Conservation (phyloP, 768 basidiomycete genomes). For the Porpolomopsis calyptriformis region DNA sequence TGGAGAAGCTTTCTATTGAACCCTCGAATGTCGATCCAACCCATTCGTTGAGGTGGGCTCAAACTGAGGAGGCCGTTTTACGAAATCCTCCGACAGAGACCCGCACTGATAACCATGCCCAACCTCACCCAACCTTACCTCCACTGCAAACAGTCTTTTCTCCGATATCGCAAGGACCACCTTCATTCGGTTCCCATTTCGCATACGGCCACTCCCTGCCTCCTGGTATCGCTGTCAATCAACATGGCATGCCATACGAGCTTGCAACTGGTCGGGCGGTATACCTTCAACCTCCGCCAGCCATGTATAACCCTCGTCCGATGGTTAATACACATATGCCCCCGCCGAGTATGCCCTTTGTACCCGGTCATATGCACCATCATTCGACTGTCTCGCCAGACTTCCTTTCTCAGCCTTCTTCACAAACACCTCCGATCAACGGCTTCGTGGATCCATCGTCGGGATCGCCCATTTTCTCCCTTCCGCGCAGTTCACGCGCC, state of each 20-base stretch:
- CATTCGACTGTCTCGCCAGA: conserved; percentile 52
- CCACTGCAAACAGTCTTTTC: conserved; percentile 34
- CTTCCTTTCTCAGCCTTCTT: conserved; percentile 40
- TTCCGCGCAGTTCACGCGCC: conserved; percentile 60
- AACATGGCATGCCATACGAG: conserved; percentile 74
- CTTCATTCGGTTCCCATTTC: conserved; percentile 61
- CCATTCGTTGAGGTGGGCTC: conserved; percentile 19
- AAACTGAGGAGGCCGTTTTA: conserved; percentile 38
- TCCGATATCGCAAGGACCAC: conserved; percentile 38
- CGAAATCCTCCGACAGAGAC: conserved; percentile 26
- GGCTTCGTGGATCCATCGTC: conserved; percentile 58
- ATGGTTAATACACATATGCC: conserved; percentile 45
- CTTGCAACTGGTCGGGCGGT: conserved; percentile 74
- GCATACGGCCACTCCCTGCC: conserved; percentile 51
- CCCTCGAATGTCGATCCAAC: conserved; percentile 24
- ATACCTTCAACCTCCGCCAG: conserved; percentile 51
- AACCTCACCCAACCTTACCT: conserved; percentile 25
- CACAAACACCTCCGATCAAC: conserved; percentile 51
- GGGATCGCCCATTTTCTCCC: conserved; percentile 61
- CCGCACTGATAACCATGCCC: conserved; percentile 11
- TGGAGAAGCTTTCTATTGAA: conserved; percentile 30
- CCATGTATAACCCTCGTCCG: conserved; percentile 61
- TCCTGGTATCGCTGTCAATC: conserved; percentile 61
- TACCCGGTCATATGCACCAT: conserved; percentile 55
- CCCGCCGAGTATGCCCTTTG: conserved; percentile 38